Percentiles rank a stretch among this genome's conserved stretches.
Conservation (phyloP, 2,329 filamentous ascomycete genomes). For the Nothophaeocryptopus gaeumannii region DNA sequence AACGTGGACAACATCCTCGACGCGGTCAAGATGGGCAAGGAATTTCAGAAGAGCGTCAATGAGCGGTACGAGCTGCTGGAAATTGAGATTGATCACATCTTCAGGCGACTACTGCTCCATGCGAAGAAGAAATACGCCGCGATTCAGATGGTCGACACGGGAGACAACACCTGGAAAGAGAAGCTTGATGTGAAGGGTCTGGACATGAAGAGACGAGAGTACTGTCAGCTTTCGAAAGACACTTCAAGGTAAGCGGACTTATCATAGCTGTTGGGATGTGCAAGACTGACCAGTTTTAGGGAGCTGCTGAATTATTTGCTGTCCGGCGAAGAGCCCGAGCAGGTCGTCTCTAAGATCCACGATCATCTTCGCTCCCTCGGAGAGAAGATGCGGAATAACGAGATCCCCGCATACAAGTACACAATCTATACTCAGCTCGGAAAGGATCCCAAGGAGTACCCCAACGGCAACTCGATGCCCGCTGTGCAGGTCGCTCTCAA, state of each 20-base stretch:
- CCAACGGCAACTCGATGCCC: slow-evolving; percentile 91
- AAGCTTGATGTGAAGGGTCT: slow-evolving; percentile 98
- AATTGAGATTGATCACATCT: slow-evolving; percentile 97
- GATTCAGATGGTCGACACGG: slow-evolving; percentile 81
- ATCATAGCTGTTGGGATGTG: not conserved
- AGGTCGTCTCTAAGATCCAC: slow-evolving; percentile 84
- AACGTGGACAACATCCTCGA: slow-evolving; percentile 92
- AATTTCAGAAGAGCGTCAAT: slow-evolving; percentile 95
- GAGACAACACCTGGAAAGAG: slow-evolving; percentile 82
- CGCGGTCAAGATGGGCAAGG: slow-evolving; percentile 83
- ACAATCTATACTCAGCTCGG: slow-evolving; percentile 98
- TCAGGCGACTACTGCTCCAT: slow-evolving; percentile 86
- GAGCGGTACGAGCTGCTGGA: slow-evolving; percentile 88
- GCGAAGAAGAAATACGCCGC: slow-evolving; percentile 99
- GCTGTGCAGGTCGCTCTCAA: slow-evolving; percentile 93
- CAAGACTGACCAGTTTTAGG: slow-evolving; percentile 37
- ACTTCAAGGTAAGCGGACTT: slow-evolving; percentile 61
- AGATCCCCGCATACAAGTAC: slow-evolving; percentile 78
- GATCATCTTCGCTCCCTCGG: slow-evolving; percentile 86
- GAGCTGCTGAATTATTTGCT: slow-evolving; percentile 90
- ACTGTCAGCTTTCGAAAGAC: slow-evolving; percentile 92
- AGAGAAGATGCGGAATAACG: slow-evolving; percentile 77
- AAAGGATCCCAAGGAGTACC: slow-evolving; percentile 89
- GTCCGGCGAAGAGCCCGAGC: slow-evolving; percentile 86
- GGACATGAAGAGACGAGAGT: slow-evolving; percentile 96